Evolutionary conservation across 768 basidiomycete species (phyloP).

Genomic region (Collybiopsis luxurians): DNA sequence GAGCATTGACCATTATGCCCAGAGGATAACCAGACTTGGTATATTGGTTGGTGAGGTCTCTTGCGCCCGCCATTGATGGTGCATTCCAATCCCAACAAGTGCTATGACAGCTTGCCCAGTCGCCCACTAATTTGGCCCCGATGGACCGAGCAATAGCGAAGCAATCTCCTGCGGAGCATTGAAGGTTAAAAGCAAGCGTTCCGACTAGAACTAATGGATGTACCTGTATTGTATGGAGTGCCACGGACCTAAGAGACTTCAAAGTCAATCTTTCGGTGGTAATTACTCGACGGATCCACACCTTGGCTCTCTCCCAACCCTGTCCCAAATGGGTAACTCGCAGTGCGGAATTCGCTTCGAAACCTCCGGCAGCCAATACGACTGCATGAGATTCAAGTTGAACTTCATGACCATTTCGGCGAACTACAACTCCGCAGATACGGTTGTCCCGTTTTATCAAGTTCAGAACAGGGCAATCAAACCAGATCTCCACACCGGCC

Average conservation of each 20-base stretch:
- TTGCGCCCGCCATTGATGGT: slow-evolving; percentile 45
- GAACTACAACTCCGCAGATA: slow-evolving; percentile 46
- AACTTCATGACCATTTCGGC: slow-evolving; percentile 31
- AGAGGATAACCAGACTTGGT: slow-evolving; percentile 75
- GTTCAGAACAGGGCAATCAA: slow-evolving; percentile 45
- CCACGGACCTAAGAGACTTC: slow-evolving; percentile 55
- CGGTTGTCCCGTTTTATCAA: slow-evolving; percentile 34
- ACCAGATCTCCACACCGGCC: slow-evolving; percentile 56
- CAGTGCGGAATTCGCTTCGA: slow-evolving; percentile 53
- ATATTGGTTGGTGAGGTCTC: slow-evolving; percentile 62
- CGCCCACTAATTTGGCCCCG: slow-evolving; percentile 58
- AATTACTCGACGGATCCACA: slow-evolving; percentile 18
- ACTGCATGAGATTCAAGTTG: slow-evolving; percentile 42
- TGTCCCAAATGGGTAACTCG: slow-evolving; percentile 54
- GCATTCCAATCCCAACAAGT: slow-evolving; percentile 72
- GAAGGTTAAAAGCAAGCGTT: background rate
- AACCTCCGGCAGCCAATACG: slow-evolving; percentile 65
- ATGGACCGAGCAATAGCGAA: slow-evolving; percentile 47
- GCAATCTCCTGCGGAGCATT: slow-evolving; percentile 41
- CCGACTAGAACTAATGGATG: background rate
- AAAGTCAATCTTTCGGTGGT: too few species aligned
- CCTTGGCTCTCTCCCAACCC: slow-evolving; percentile 57
- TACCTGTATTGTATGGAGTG: slow-evolving; percentile 61
- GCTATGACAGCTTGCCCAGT: slow-evolving; percentile 70
- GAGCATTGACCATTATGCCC: slow-evolving; percentile 63